Conservation (phyloP, 2,329 filamentous ascomycete genomes). For the Fusarium dimerum region DNA sequence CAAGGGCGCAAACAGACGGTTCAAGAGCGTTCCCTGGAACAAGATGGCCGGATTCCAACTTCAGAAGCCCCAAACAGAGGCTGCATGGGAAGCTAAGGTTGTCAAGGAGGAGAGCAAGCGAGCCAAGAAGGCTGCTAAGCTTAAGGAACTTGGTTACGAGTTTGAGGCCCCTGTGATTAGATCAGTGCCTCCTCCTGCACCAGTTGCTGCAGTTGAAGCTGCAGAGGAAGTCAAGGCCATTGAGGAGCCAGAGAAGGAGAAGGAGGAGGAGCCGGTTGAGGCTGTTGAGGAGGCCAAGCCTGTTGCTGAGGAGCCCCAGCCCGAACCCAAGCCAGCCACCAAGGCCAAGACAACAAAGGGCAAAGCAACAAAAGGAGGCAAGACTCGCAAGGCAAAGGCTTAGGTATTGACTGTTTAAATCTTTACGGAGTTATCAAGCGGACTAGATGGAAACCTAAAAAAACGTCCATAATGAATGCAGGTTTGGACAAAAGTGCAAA, state of each 20-base stretch:
- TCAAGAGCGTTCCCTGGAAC: constrained; percentile 86
- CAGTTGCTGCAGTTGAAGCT: constrained; percentile 37
- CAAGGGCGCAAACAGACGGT: constrained; percentile 87
- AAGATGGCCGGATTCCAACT: constrained; percentile 78
- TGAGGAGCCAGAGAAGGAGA: constrained; percentile 36
- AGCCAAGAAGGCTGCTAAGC: constrained; percentile 66
- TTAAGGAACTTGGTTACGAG: constrained; percentile 82
- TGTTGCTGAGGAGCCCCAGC: constrained; percentile 25
- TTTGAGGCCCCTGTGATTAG: constrained; percentile 76
- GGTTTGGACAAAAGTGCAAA: constrained; percentile 16
- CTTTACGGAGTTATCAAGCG: constrained; percentile 27
- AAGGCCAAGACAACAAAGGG: constrained; percentile 21
- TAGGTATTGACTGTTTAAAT: constrained; percentile 29
- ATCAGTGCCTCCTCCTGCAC: constrained; percentile 45
- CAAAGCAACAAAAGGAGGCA: not conserved
- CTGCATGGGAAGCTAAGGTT: constrained; percentile 77
- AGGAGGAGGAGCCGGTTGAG: constrained; percentile 23
- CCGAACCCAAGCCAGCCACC: constrained; percentile 8
- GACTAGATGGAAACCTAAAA: constrained; percentile 24
- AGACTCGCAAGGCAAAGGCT: constrained; percentile 27
- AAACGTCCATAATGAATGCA: constrained; percentile 30
- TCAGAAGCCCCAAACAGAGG: constrained; percentile 70
- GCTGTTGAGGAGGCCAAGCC: constrained; percentile 24
- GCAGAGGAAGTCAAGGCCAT: constrained; percentile 37
- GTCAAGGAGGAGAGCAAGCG: constrained; percentile 72